Percentiles rank a stretch among this genome's conserved stretches.
Evolutionary conservation across 306 rosid genomes (phyloP).

Genomic region (Oemleria cerasiformis): DNA sequence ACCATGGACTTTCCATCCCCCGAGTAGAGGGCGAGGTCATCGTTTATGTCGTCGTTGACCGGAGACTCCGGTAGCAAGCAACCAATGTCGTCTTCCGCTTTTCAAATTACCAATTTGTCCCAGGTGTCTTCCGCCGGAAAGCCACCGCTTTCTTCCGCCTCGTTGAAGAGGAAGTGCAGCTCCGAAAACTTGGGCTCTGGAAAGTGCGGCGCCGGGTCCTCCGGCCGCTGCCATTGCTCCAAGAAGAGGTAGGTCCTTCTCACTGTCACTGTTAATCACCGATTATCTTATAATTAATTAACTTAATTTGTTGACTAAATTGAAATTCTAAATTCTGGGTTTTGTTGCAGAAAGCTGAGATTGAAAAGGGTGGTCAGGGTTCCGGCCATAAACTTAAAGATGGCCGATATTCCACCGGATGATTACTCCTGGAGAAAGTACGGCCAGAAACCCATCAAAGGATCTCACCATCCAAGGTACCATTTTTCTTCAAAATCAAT

Average conservation of each 20-base stretch:
- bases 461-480: constrained; percentile 91
- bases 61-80: constrained; percentile 57
- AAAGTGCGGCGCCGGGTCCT: constrained; percentile 58
- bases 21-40: too few relatives aligned
- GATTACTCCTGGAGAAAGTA: constrained; percentile 93
- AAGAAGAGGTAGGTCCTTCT: constrained; percentile 55
- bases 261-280: background rate
- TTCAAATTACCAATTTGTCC: constrained; percentile 65
- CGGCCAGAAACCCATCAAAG: constrained; percentile 89
- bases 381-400: constrained; percentile 76
- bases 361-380: constrained; percentile 74
- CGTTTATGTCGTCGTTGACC: constrained; percentile 67
- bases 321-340: background rate
- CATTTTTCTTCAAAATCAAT: too few relatives aligned
- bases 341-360: constrained; percentile 49
- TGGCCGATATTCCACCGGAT: constrained; percentile 90
- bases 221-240: constrained; percentile 73
- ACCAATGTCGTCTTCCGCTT: constrained; percentile 50
- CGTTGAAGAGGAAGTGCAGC: constrained; percentile 78
- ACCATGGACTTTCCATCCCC: too few relatives aligned
- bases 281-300: background rate
- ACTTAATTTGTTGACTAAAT: constrained; percentile 1
- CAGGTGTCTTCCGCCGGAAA: constrained; percentile 62
- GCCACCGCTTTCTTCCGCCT: constrained; percentile 66
- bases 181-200: constrained; percentile 63